Base-by-base conservation (phyloP, 2,329 filamentous ascomycete genomes). In the Amphichorda felina region DNA sequence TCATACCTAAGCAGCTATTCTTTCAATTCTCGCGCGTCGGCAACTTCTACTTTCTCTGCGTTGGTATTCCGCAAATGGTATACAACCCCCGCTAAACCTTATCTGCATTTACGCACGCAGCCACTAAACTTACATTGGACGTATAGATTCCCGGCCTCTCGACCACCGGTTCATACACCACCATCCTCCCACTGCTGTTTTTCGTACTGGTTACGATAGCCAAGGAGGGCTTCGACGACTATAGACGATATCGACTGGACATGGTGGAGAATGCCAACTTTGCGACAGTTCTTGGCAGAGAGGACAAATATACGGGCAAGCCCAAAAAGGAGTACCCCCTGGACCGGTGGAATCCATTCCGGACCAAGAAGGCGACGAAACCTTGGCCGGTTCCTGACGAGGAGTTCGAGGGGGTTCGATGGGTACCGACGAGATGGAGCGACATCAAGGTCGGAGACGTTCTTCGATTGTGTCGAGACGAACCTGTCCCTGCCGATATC, bases 171-270 rank as follows among this genome's bases (percentile, higher is more conserved):
- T 78, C 56, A 27, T 85, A 74, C 46, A 87, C 82, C 4, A 87
- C 82, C 2, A 77, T 87, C 44, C 63, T 85, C 21, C 82, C 82
- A 0, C 59, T 87, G 16, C 52, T 82, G 40, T 81, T 87, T 54
- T 87, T 87, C 51, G 82, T 94, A 28, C 64, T 77, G 25, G 66
- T 94, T 39, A 91, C 85, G 0, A 82, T 94, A 47, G 69, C 69
- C 19, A 94, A 94, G 52, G 86, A 94, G 59, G 86, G 85, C 0
- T 91, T 85, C 46, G 86, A 94, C 52, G 86, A 94, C 54, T 78
- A 81, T 48, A 75, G 82, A 46, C 70, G 86, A 40, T 82, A 91
- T 56, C 72, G 81, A 13, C 64, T 93, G 32, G 86, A 94, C 50
- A 86, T 79, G 48, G 72, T 82, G 16, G 86, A 94, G 56, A 94